Conservation (phyloP, 345 rosid genomes). For the Eucalyptus leucophloia region DNA sequence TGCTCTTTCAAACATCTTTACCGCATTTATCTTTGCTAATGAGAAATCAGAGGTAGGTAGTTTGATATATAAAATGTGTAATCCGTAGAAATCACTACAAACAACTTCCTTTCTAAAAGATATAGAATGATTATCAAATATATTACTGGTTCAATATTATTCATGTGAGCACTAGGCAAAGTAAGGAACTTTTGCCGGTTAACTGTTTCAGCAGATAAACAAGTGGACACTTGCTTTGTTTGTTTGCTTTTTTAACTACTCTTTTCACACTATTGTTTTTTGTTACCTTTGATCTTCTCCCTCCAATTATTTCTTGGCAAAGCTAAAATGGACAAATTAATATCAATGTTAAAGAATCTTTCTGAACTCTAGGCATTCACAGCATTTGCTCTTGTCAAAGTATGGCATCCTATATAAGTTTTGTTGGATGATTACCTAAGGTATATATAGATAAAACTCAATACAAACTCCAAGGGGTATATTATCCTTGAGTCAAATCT, state of each 20-base stretch:
- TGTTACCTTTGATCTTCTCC: neutral
- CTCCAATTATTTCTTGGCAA: slow-evolving; percentile 13
- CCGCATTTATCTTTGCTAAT: neutral
- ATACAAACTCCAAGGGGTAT: neutral
- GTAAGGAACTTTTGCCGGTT: accelerated
- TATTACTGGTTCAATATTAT: neutral
- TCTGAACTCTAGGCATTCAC: slow-evolving; percentile 51
- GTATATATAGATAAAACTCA: neutral
- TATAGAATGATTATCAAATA: neutral
- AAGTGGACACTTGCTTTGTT: neutral
- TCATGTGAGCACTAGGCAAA: neutral
- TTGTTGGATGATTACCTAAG: neutral
- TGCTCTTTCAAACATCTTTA: neutral
- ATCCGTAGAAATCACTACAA: too few relatives aligned
- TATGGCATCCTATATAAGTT: neutral
- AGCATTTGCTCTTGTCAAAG: slow-evolving; percentile 68
- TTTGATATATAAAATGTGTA: too few relatives aligned
- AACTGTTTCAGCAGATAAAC: neutral
- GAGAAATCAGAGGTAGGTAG: neutral
- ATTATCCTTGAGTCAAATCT: neutral
- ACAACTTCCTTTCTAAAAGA: neutral
- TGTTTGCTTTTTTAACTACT: neutral
- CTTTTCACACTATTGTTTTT: neutral
- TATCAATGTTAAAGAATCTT: slow-evolving; percentile 53
- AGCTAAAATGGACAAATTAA: slow-evolving; percentile 69